A percentile compares a stretch with the other conserved stretches of the same genome.
Conservation (phyloP, 441 rosid genomes). For the Adansonia gregorii region DNA sequence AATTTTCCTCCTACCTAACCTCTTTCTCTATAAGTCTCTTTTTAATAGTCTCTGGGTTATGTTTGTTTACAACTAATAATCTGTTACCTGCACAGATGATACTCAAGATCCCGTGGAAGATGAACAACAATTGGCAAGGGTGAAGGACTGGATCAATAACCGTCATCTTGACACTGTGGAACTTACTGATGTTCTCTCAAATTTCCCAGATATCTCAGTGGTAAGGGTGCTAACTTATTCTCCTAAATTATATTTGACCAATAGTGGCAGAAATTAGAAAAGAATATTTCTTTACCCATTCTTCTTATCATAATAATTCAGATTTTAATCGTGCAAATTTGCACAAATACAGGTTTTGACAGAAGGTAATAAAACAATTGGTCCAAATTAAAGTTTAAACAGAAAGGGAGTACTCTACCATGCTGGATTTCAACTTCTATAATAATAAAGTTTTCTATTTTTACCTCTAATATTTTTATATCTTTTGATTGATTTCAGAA, state of each 20-base stretch:
- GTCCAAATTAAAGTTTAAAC: slow-evolving; percentile 23
- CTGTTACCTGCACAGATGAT: slow-evolving; percentile 49
- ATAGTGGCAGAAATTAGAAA: neutral
- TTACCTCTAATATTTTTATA: neutral
- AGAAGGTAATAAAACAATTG: slow-evolving; percentile 58
- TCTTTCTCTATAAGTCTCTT: neutral
- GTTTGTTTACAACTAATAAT: neutral
- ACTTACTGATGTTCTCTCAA: slow-evolving; percentile 75
- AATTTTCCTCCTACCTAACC: slow-evolving; percentile 8
- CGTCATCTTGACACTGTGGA: slow-evolving; percentile 56
- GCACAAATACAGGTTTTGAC: slow-evolving; percentile 63
- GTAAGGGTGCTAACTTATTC: slow-evolving; percentile 40
- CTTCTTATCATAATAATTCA: slow-evolving; percentile 1
- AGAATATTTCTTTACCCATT: slow-evolving; percentile 6
- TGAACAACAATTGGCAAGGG: slow-evolving; percentile 75
- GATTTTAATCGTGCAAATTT: slow-evolving; percentile 23
- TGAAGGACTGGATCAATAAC: slow-evolving; percentile 76
- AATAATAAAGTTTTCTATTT: slow-evolving; percentile 15
- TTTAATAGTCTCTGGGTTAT: neutral
- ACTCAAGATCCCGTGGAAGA: slow-evolving; percentile 88
- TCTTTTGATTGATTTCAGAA: slow-evolving; percentile 56
- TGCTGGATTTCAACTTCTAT: slow-evolving; percentile 26
- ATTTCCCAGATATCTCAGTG: slow-evolving; percentile 79
- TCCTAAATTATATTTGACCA: neutral
- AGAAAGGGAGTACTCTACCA: slow-evolving; percentile 11